Base-by-base conservation (phyloP, 2,329 filamentous ascomycete genomes). In the Cladosporium sp. region DNA sequence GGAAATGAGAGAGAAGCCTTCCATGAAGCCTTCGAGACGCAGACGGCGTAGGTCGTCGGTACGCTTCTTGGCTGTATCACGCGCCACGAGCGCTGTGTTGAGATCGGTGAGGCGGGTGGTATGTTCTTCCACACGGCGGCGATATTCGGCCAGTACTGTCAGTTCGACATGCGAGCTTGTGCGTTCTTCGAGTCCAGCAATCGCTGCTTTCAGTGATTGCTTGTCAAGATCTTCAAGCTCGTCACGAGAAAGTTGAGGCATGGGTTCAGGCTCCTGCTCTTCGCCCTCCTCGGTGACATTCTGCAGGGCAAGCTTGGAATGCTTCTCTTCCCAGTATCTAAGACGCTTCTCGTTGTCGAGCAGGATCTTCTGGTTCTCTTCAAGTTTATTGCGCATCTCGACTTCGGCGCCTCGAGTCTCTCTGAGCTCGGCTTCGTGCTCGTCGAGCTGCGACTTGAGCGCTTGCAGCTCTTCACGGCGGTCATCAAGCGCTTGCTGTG, bases 301-400 rank as follows among this genome's bases (percentile, higher is more conserved):
- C 65, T 97, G 91, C 36, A 97, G 77, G 3, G 81, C 76, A 24
- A 99, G 83, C 77, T 96, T 97, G 53, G 82, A 80, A 8, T 96
- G 79, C 77, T 97, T 97, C 60, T 96, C 90, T 56, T 91, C 80
- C 91, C 92, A 97, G 76, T 96, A 90, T 36, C 81, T 82, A 39
- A 89, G 81, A 59, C 89, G 86, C 74, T 90, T 92, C 71, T 95
- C 86, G 73, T 95, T 96, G 69, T 97, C 93, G 0, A 77, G 74
- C 13, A 97, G 81, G 9, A 87, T 84, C 75, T 99, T 99, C 64
- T 96, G 89, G 71, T 93, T 94, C 70, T 97, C 93, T 69, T 97
- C 94, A 1, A 99, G 86, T 76, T 96, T 96, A 75, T 97, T 97
- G 62, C 90, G 89, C 91, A 97, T 97, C 74, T 99, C 94, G 60